phyloP scores from a whole-genome alignment of 1,139 yeast genomes.

The Torulaspora globosa region DNA sequence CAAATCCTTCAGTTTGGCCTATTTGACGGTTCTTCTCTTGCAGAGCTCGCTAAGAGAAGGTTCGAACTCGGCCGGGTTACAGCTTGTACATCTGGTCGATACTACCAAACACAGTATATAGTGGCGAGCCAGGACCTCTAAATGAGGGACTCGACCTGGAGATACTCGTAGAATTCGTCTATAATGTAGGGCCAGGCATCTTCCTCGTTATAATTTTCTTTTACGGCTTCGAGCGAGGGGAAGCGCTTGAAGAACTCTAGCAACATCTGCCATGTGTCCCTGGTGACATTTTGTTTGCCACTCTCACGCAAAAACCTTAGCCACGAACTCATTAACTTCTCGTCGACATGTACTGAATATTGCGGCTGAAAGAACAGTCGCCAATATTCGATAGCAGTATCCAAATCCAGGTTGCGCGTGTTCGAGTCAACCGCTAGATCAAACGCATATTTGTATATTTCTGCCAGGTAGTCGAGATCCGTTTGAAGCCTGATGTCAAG shows the following conservation, averaged over 20 bases:
- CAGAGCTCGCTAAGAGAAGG: not conserved
- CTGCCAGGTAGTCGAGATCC: slow-evolving; percentile 45
- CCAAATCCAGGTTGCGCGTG: slow-evolving; percentile 55
- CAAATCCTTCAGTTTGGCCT: not conserved
- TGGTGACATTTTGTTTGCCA: slow-evolving; percentile 45
- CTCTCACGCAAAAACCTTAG: slow-evolving; percentile 20
- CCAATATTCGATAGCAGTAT: slow-evolving; percentile 78
- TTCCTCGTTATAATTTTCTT: slow-evolving; percentile 62
- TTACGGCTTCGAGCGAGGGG: slow-evolving; percentile 45
- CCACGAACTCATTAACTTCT: slow-evolving; percentile 40
- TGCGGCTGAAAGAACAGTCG: slow-evolving; percentile 47
- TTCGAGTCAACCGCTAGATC: slow-evolving; percentile 59
- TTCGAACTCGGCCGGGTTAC: slow-evolving; percentile 2
- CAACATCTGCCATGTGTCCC: slow-evolving; percentile 85
- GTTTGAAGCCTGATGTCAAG: slow-evolving; percentile 40
- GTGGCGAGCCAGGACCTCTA: not conserved
- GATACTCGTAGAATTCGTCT: slow-evolving; percentile 74
- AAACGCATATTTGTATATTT: slow-evolving; percentile 68
- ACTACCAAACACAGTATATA: not conserved
- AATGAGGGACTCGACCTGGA: slow-evolving; percentile 32
- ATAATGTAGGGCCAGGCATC: slow-evolving; percentile 91
- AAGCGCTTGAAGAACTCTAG: slow-evolving; percentile 59
- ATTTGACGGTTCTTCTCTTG: not conserved
- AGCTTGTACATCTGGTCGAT: not conserved
- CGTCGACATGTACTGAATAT: slow-evolving; percentile 53